Base-by-base conservation (phyloP, 768 basidiomycete species). In the Vararia minispora region DNA sequence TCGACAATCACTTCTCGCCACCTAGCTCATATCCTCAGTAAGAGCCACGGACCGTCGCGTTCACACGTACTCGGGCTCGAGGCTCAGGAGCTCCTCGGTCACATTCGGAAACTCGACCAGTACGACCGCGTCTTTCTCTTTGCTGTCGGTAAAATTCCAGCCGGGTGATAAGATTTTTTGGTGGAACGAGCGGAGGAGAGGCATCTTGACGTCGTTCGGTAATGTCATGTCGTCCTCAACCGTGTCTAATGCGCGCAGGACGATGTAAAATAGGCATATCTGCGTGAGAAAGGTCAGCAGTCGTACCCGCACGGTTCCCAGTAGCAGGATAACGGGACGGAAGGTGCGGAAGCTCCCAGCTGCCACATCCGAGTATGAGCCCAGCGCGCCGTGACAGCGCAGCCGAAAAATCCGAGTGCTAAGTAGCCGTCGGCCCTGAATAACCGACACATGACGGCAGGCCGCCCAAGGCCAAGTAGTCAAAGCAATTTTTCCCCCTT, bases 191-290 rank as follows among this genome's bases (percentile, higher is more conserved):
- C 87, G 76, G 24, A 99, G 68, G 21, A 97, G 52, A 3, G 87
- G 81, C 38, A 90, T 86, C 56, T 99, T 99, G 50, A 80, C 58
- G 13, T 75, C 64, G 58, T 90, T 87, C 1, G 86, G 71, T 40
- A 99, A 74, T 0, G 90, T 86, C 91, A 97, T 97, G 63, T 99
- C 94, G 58, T 99, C 94, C 58, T 98, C 94, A 46, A 99, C 75
- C 4, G 94, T 99, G 58, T 99, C 94, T n/a, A 97, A 66, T 5
- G 78, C 95, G 16, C 94, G 77, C 5, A 99, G 71, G 5, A 92
- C 84, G 29, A 99, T 74, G 60, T 98, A 99, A 60, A 95, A 98
- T 43, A 98, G 60, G 57, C 86, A 90, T 47, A 97, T 79, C 94
- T 95, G 28, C 23, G 27, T 38, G 4, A 11, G 16, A 20, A 17